Evolutionary conservation across 768 basidiomycete genomes (phyloP).

Genomic region (Mycena rebaudengoi): DNA sequence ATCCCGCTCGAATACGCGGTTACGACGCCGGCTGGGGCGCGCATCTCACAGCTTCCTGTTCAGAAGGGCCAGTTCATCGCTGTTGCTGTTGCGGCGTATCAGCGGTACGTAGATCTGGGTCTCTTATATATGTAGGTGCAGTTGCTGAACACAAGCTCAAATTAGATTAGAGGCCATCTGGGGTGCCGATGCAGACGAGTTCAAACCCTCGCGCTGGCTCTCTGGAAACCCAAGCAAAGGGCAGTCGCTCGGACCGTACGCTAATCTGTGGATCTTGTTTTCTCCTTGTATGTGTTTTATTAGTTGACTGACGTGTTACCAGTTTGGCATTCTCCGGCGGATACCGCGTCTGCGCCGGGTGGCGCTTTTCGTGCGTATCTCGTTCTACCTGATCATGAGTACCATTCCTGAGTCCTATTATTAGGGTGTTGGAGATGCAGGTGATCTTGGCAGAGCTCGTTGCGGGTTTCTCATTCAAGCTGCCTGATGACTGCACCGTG

Average conservation of each 20-base stretch:
- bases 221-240: constrained; percentile 26
- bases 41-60: constrained; percentile 35
- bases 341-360: constrained; percentile 12
- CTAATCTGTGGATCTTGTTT: constrained; percentile 12
- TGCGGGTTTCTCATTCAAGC: constrained; percentile 8
- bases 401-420: background rate
- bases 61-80: constrained; percentile 42
- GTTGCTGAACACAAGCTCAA: too few relatives aligned
- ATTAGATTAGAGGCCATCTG: constrained; percentile 38
- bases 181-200: constrained; percentile 52
- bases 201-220: constrained; percentile 57
- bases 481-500: constrained; percentile 8
- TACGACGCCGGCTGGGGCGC: constrained; percentile 32
- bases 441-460: constrained; percentile 14
- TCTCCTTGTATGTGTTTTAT: background rate
- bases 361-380: constrained; percentile 21
- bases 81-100: constrained; percentile 46
- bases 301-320: background rate
- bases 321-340: constrained; percentile 20
- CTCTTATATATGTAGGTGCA: background rate
- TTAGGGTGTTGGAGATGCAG: constrained; percentile 21
- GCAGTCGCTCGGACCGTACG: constrained; percentile 20
- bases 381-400: background rate
- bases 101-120: constrained; percentile 27
- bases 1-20: constrained; percentile 46